phyloP scores from a whole-genome alignment of 805 yeast genomes.

The Brettanomyces anomalus region DNA sequence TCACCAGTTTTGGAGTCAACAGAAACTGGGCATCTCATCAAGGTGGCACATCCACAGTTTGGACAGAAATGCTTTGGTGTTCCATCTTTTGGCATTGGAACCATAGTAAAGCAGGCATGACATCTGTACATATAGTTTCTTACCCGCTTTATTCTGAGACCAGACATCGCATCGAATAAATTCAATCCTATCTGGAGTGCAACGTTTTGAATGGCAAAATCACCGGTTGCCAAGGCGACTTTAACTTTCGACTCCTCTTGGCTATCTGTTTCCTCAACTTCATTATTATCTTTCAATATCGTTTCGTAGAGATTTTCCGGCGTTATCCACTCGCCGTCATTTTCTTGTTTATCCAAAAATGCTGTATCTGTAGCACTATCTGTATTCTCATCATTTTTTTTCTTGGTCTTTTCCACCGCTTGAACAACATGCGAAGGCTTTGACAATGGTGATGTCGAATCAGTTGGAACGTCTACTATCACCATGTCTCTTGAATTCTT shows the following conservation, averaged over 20 bases:
- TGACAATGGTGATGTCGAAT: neutral
- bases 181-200: constrained; percentile 84
- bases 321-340: constrained; percentile 86
- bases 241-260: constrained; percentile 29
- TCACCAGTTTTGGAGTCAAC: constrained; percentile 72
- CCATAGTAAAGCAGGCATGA: constrained; percentile 87
- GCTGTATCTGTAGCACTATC: constrained; percentile 31
- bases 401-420: constrained; percentile 1
- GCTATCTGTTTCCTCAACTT: constrained; percentile 32
- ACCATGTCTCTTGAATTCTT: constrained; percentile 33
- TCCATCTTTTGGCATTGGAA: constrained; percentile 71
- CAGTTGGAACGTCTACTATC: too few species aligned
- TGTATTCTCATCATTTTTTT: constrained; percentile 33
- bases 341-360: constrained; percentile 32
- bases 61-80: constrained; percentile 85
- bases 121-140: constrained; percentile 93
- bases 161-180: constrained; percentile 76
- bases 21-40: constrained; percentile 84
- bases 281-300: constrained; percentile 56
- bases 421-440: neutral
- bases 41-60: constrained; percentile 88
- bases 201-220: constrained; percentile 96
- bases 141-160: constrained; percentile 74
- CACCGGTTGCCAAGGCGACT: constrained; percentile 88
- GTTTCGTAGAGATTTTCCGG: constrained; percentile 73